Percentiles rank a stretch among this genome's conserved stretches.
These are phyloP conservation scores for Fusarium tanahbumbuense DNA, from an alignment of 2,329 filamentous ascomycete species.

Conservation along the genomic window DNA sequence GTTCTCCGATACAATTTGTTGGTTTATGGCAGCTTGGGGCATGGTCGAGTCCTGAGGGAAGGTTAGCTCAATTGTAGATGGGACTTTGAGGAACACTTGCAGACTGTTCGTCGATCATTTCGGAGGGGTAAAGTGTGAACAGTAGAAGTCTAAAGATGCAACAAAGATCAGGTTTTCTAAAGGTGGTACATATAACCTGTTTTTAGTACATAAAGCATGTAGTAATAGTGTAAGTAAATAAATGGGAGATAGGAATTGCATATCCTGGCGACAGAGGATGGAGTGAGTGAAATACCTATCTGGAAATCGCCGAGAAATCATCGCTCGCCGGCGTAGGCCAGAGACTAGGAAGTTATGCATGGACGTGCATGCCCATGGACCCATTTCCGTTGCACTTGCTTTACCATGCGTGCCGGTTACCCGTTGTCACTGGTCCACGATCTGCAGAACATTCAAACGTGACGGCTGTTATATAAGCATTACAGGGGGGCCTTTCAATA, in stretches of 20 bases:
- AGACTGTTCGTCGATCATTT: neutral
- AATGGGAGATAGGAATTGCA: rapidly evolving
- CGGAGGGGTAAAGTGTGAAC: neutral
- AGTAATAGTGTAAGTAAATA: neutral
- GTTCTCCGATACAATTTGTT: rapidly evolving
- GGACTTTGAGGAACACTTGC: neutral
- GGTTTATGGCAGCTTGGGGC: neutral
- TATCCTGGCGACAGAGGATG: neutral
- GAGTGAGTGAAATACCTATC: neutral
- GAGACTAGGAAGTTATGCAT: neutral
- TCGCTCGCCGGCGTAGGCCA: neutral
- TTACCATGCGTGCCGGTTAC: neutral
- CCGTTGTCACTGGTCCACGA: neutral
- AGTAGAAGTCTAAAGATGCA: neutral
- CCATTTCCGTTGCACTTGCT: neutral
- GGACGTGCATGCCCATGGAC: neutral
- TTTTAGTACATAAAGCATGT: neutral
- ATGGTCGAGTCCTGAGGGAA: neutral
- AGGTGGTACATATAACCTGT: neutral
- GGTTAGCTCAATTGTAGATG: rapidly evolving
- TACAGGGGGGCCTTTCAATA: neutral
- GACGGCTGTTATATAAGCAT: neutral
- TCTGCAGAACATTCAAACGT: neutral
- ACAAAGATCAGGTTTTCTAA: neutral
- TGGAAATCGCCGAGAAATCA: neutral